A percentile compares a stretch with the other conserved stretches of the same genome.
phyloP scores from a whole-genome alignment of 2,329 filamentous ascomycete species.

The Elsinoe perseae region DNA sequence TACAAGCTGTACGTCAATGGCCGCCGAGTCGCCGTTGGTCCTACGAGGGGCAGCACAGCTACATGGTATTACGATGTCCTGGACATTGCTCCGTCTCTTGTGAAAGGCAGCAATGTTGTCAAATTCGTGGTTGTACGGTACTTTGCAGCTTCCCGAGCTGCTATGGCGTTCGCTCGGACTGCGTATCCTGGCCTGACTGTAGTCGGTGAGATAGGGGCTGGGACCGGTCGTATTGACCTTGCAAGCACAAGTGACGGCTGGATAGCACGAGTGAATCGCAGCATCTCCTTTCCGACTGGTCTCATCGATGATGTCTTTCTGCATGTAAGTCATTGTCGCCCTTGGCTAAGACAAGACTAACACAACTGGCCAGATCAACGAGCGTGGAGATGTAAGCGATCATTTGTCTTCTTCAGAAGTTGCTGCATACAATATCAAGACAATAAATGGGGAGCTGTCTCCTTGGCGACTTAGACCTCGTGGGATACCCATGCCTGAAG shows the following conservation, averaged over 20 bases:
- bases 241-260: conserved; percentile 20
- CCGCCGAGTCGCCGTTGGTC: conserved; percentile 31
- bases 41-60: conserved; percentile 30
- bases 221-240: background rate
- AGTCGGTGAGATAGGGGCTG: conserved; percentile 20
- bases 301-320: conserved; percentile 36
- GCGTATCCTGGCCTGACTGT: conserved; percentile 27
- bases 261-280: conserved; percentile 24
- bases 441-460: conserved; percentile 34
- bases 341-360: background rate
- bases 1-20: conserved; percentile 39
- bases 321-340: conserved; percentile 28
- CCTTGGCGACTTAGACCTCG: conserved; percentile 36
- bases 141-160: conserved; percentile 23
- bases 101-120: conserved; percentile 25
- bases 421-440: conserved; percentile 28
- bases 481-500: conserved; percentile 31
- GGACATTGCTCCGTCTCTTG: conserved; percentile 26
- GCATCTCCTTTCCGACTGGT: conserved; percentile 25
- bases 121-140: conserved; percentile 27
- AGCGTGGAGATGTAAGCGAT: background rate
- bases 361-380: background rate
- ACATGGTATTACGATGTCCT: conserved; percentile 32
- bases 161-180: conserved; percentile 30
- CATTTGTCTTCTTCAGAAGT: background rate